phyloP scores from a whole-genome alignment of 345 rosid species.

The Conringia planisiliqua region DNA sequence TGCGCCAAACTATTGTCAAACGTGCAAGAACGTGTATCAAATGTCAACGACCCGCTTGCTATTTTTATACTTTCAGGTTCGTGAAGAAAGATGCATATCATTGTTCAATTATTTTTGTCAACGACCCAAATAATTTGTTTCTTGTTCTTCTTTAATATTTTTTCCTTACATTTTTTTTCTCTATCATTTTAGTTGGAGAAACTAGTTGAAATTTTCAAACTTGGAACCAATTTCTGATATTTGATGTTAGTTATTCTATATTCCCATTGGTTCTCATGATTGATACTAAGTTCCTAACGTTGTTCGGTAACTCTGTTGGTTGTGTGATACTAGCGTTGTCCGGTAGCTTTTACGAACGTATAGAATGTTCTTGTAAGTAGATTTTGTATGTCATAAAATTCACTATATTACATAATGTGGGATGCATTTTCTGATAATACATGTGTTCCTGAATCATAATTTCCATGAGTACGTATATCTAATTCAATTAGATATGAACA shows the following conservation, averaged over 20 bases:
- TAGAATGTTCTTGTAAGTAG: neutral
- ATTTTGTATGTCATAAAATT: neutral
- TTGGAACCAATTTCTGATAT: neutral
- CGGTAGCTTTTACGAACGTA: no score
- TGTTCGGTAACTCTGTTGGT: neutral
- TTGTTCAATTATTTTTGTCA: slow-evolving; percentile 30
- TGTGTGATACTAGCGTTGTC: no score
- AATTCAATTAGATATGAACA: neutral
- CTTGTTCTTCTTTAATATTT: neutral
- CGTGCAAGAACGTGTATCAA: slow-evolving; percentile 27
- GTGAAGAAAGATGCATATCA: slow-evolving; percentile 26
- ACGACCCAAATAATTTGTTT: neutral
- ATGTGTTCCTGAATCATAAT: neutral
- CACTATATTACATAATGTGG: neutral
- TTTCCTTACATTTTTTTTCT: no score
- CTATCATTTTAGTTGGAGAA: neutral
- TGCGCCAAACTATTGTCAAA: slow-evolving; percentile 15
- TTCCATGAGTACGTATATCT: neutral
- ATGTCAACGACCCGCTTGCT: slow-evolving; percentile 20
- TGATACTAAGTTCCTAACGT: neutral
- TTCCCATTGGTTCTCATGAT: neutral
- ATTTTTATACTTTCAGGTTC: neutral
- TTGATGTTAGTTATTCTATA: neutral
- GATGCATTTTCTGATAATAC: neutral
- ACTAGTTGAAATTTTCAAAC: neutral